Conservation (phyloP, 257 asterid genomes). For the Solanum virginianum region DNA sequence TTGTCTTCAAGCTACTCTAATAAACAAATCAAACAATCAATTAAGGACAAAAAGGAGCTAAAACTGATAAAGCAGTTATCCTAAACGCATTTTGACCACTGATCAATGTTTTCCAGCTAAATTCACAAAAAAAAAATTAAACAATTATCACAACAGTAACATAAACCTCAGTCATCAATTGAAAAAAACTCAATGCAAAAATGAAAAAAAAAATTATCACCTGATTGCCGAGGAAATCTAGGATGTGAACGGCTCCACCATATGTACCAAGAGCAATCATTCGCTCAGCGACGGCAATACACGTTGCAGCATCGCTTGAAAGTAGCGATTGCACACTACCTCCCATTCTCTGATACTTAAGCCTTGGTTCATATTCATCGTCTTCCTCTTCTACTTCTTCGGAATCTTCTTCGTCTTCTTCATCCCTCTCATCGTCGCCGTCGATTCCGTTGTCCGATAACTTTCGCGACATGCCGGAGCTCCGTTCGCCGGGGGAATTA, state of each 20-base stretch:
- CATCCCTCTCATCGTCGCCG: slow-evolving; percentile 90
- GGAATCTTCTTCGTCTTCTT: slow-evolving; percentile 37
- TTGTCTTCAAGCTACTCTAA: not conserved
- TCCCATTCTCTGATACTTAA: slow-evolving; percentile 98
- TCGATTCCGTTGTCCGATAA: slow-evolving; percentile 80
- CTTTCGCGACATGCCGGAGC: slow-evolving; percentile 46
- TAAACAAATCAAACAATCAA: not conserved
- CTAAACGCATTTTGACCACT: not conserved
- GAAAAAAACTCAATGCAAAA: not conserved
- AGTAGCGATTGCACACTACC: slow-evolving; percentile 86
- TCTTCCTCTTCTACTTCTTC: slow-evolving; percentile 41
- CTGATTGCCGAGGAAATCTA: slow-evolving; percentile 93
- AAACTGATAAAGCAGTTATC: not conserved
- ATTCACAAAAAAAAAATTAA: not conserved
- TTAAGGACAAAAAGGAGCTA: not conserved
- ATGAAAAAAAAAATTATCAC: slow-evolving; percentile 4
- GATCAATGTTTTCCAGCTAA: not conserved
- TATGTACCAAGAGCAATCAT: slow-evolving; percentile 97
- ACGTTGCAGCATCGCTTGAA: slow-evolving; percentile 77
- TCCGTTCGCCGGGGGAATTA: not conserved
- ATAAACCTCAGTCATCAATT: not conserved
- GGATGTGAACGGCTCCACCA: slow-evolving; percentile 76
- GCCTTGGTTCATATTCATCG: slow-evolving; percentile 82
- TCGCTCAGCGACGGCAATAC: slow-evolving; percentile 85
- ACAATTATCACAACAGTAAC: not conserved